Conservation (phyloP, 2,329 filamentous ascomycete genomes). For the Colletotrichum eleusines region DNA sequence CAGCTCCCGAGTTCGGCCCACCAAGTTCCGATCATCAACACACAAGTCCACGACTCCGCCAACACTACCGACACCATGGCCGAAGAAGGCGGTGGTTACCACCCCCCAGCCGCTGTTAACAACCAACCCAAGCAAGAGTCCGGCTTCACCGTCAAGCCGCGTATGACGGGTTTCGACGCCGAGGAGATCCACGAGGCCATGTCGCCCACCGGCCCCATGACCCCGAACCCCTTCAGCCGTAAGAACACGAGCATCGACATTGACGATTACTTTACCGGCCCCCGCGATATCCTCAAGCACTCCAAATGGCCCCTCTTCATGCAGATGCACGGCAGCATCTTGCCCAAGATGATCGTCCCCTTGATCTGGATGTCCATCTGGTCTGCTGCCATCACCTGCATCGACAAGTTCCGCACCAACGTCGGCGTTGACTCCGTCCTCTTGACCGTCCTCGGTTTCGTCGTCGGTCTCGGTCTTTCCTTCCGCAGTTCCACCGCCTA, state of each 20-base stretch:
- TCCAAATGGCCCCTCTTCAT: slow-evolving; percentile 83
- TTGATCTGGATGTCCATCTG: slow-evolving; percentile 72
- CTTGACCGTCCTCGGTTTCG: slow-evolving; percentile 83
- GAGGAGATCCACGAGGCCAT: slow-evolving; percentile 45
- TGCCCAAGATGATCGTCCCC: slow-evolving; percentile 80
- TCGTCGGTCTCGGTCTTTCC: slow-evolving; percentile 82
- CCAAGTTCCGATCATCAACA: slow-evolving; percentile 35
- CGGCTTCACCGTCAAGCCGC: slow-evolving; percentile 30
- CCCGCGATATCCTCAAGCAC: slow-evolving; percentile 77
- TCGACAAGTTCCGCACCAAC: slow-evolving; percentile 60
- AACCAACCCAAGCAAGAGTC: slow-evolving; percentile 8
- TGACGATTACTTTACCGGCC: slow-evolving; percentile 74
- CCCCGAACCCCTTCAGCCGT: slow-evolving; percentile 49
- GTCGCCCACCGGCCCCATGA: slow-evolving; percentile 49
- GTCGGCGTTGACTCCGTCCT: slow-evolving; percentile 64
- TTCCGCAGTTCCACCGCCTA: slow-evolving; percentile 84
- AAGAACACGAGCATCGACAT: slow-evolving; percentile 58
- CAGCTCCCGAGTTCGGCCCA: slow-evolving; percentile 6
- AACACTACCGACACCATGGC: slow-evolving; percentile 31
- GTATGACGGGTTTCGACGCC: slow-evolving; percentile 25
- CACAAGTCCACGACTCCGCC: slow-evolving; percentile 13
- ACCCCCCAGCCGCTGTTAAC: slow-evolving; percentile 9
- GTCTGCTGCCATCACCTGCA: slow-evolving; percentile 73
- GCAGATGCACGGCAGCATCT: slow-evolving; percentile 80
- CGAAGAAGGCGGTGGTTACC: slow-evolving; percentile 32